phyloP scores from a whole-genome alignment of 2,329 filamentous ascomycete genomes.

The Nigrograna mackinnonii region DNA sequence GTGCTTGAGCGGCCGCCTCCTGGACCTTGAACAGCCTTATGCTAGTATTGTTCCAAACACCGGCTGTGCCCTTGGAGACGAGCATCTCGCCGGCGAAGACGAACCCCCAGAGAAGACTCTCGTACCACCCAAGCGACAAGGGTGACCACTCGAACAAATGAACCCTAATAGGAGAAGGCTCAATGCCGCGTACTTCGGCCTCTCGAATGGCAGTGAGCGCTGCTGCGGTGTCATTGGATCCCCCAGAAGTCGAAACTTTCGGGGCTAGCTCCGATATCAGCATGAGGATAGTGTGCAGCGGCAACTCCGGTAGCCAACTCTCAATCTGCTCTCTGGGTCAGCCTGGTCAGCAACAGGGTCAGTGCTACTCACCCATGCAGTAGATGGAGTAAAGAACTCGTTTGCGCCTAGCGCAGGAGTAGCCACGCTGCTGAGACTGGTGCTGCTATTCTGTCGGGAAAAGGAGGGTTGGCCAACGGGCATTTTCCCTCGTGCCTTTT shows the following conservation, averaged over 20 bases:
- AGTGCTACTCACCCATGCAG: conserved; percentile 64
- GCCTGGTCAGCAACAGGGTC: conserved; percentile 6
- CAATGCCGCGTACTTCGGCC: conserved; percentile 70
- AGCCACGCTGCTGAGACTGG: conserved; percentile 72
- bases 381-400: conserved; percentile 75
- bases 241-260: conserved; percentile 53
- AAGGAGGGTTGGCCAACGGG: conserved; percentile 81
- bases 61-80: conserved; percentile 81
- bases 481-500: conserved; percentile 96
- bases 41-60: conserved; percentile 89
- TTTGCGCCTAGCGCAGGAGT: conserved; percentile 59
- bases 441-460: conserved; percentile 87
- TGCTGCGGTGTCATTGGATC: conserved; percentile 40
- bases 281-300: conserved; percentile 82
- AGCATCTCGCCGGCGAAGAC: conserved; percentile 91
- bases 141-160: conserved; percentile 96
- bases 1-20: conserved; percentile 77
- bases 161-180: conserved; percentile 73
- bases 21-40: conserved; percentile 91
- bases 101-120: conserved; percentile 90
- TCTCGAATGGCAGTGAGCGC: conserved; percentile 57
- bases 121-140: conserved; percentile 90
- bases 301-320: conserved; percentile 88
- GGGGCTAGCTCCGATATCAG: conserved; percentile 67
- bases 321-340: conserved; percentile 66